phyloP scores from a whole-genome alignment of 768 basidiomycete genomes.

The Termitomyces sp. region DNA sequence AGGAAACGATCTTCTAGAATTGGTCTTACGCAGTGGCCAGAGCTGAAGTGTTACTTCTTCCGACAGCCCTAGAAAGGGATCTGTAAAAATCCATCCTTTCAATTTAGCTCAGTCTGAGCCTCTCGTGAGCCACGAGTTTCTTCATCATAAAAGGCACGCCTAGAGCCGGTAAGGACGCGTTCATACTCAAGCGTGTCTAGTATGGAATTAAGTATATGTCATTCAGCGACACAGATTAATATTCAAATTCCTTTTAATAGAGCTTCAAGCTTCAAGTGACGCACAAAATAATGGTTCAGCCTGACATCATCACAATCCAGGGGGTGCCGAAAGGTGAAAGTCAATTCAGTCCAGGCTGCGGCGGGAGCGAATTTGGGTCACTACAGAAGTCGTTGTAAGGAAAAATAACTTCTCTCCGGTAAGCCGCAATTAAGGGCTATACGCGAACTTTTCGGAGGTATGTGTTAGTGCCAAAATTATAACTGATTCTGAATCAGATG shows the following conservation, averaged over 20 bases:
- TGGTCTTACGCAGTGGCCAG: neutral
- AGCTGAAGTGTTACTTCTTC: neutral
- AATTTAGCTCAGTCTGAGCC: neutral
- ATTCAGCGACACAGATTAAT: neutral
- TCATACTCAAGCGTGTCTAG: neutral
- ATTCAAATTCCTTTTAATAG: neutral
- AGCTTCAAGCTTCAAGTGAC: neutral
- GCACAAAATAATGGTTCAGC: neutral
- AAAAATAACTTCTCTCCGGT: neutral
- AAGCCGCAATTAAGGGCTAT: neutral
- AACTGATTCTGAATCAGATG: no score
- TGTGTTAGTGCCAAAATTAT: no score
- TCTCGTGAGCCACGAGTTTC: neutral
- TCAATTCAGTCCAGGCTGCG: neutral
- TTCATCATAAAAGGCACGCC: neutral
- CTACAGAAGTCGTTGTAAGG: no score
- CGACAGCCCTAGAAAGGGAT: neutral
- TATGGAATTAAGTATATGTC: neutral
- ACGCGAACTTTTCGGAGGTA: no score
- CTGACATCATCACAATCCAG: neutral
- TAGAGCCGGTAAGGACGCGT: neutral
- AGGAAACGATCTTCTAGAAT: neutral
- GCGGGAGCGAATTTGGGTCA: neutral
- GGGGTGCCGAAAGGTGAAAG: neutral
- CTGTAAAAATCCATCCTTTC: neutral